phyloP scores from a whole-genome alignment of 2,329 filamentous ascomycete genomes.

The Ascochyta rabiei region DNA sequence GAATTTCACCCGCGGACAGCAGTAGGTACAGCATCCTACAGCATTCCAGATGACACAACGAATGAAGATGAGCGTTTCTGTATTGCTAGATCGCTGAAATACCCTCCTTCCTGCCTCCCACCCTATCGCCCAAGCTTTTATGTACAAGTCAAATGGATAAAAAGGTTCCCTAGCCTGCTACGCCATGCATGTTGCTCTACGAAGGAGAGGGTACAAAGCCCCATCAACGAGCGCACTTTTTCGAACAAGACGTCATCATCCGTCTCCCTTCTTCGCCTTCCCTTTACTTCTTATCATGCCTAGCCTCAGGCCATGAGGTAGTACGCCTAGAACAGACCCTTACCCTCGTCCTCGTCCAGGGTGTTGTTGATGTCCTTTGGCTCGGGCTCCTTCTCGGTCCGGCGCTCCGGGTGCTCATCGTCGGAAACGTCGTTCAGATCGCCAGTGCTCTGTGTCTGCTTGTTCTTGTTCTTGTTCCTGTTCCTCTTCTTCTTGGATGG shows the following conservation, averaged over 20 bases:
- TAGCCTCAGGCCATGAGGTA: slow-evolving; percentile 10
- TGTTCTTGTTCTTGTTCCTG: slow-evolving; percentile 23
- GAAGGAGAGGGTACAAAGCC: background rate
- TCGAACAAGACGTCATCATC: too few species aligned
- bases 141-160: background rate
- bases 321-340: slow-evolving; percentile 26
- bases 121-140: background rate
- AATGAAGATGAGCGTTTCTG: background rate
- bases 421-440: slow-evolving; percentile 19
- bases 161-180: slow-evolving; percentile 5
- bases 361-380: slow-evolving; percentile 37
- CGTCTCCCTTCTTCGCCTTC: too few species aligned
- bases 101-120: background rate
- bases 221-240: background rate
- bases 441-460: slow-evolving; percentile 18
- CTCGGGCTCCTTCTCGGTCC: slow-evolving; percentile 29
- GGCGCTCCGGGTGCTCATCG: slow-evolving; percentile 23
- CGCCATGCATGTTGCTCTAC: slow-evolving; percentile 10
- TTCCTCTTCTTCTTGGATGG: slow-evolving; percentile 18
- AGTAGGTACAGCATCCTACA: background rate
- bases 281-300: background rate
- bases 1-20: background rate
- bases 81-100: background rate
- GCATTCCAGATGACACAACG: too few species aligned
- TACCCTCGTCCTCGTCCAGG: slow-evolving; percentile 24